Conservation (phyloP, 495 filamentous ascomycete genomes). For the Aspergillus funiculosus region DNA sequence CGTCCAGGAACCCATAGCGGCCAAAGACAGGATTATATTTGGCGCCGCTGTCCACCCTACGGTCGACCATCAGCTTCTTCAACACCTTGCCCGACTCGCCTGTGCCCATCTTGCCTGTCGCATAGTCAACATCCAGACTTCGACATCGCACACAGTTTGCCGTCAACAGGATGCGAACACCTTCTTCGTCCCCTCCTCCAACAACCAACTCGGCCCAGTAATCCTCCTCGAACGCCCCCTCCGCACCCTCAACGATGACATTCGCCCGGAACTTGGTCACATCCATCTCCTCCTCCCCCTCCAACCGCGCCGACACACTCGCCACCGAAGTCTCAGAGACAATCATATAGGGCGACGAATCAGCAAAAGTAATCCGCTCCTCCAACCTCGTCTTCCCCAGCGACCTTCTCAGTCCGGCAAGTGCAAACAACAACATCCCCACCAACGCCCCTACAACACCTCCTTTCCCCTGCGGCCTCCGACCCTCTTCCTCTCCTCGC, state of each 20-base stretch:
- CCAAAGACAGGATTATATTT: slow-evolving; percentile 82
- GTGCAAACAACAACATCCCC: no score
- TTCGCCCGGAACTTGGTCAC: slow-evolving; percentile 83
- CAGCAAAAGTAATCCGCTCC: slow-evolving; percentile 65
- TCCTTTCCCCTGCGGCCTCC: no score
- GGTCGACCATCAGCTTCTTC: slow-evolving; percentile 72
- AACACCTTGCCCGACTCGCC: slow-evolving; percentile 62
- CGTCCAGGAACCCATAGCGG: slow-evolving; percentile 63
- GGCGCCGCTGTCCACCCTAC: slow-evolving; percentile 66
- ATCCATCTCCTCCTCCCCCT: slow-evolving; percentile 52
- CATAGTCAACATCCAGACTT: slow-evolving; percentile 79
- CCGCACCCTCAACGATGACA: slow-evolving; percentile 62
- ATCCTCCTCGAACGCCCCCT: slow-evolving; percentile 71
- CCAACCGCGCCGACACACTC: slow-evolving; percentile 57
- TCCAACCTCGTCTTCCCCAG: slow-evolving; percentile 13
- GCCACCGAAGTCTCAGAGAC: slow-evolving; percentile 63
- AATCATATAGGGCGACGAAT: slow-evolving; percentile 72
- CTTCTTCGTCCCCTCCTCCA: slow-evolving; percentile 1
- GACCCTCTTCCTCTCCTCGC: no score
- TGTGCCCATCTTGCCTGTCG: slow-evolving; percentile 58
- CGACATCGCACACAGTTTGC: slow-evolving; percentile 77
- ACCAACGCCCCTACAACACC: no score
- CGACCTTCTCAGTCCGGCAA: no score
- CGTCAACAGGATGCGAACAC: slow-evolving; percentile 51
- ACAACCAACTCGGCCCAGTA: slow-evolving; percentile 69